Base-by-base conservation (phyloP, 257 asterid genomes). In the Mentha longifolia region DNA sequence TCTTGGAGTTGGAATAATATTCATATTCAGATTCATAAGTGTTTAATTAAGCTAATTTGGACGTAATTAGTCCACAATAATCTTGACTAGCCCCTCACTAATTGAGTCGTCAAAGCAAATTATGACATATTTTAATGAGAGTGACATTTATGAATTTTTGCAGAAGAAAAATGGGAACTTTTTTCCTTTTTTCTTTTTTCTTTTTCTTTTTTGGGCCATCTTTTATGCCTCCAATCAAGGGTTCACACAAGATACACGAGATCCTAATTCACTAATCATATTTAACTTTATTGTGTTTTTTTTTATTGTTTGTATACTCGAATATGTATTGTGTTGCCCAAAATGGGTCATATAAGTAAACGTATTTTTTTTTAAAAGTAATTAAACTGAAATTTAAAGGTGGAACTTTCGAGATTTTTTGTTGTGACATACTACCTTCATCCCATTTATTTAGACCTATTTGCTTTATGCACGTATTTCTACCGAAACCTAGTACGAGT, bases 1-100 rank as follows among this genome's bases (percentile, higher is more conserved):
- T 66, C 49, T 57, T 70, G 75, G 74, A 70, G 31, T 76, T 46
- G 42, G 78, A 70, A 61, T 37, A 74, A 45, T 33, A 51, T 57
- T 16, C 33, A 9, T 57, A 64, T 56, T 74, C 61, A 52, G 35
- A 46, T 39, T 66, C 41, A 50, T 13, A 60, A 22, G 59, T 55
- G 52, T 61, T 7, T 72, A 42, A 62, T 67, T 54, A 68, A 22
- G 47, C 39, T 67, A 72, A 37, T 39, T 19, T 7, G 25, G 19
- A 35, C 14, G 67, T 15, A 71, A 72, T 63, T 28, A 73, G 72
- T 42, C 66, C 72, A 62, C 65, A 39, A 15, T 62, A 3, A 22
- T 7, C 11, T 73, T 72, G 70, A 47, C 57, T 25, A 17, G 45
- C n/a, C 57, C n/a, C 71, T 15, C 55, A 62, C 37, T 71, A 16